A percentile compares a stretch with the other conserved stretches of the same genome.
These are phyloP conservation scores for Pichia norvegensis DNA, from an alignment of 1,139 yeast species.

Conservation along the genomic window DNA sequence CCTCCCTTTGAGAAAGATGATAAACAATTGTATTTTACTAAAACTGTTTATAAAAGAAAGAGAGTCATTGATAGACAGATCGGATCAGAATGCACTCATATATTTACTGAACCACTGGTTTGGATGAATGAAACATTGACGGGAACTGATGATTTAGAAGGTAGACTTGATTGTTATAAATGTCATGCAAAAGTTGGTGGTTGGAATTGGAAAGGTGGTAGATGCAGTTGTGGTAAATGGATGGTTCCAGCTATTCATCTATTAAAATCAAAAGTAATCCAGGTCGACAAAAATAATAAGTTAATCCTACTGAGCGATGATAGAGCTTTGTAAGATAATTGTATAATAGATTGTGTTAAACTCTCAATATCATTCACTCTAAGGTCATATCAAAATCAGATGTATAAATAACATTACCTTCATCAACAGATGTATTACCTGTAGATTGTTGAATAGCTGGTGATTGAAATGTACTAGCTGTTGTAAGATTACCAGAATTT, in stretches of 20 bases:
- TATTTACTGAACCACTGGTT: constrained; percentile 70
- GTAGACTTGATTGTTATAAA: constrained; percentile 77
- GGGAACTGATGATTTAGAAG: constrained; percentile 84
- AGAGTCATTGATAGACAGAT: constrained; percentile 47
- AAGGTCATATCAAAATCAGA: constrained; percentile 46
- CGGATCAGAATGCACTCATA: constrained; percentile 72
- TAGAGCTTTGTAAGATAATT: constrained; percentile 8
- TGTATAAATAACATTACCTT: constrained; percentile 26
- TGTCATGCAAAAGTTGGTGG: constrained; percentile 83
- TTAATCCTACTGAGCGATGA: constrained; percentile 13
- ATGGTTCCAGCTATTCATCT: constrained; percentile 86
- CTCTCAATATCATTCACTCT: constrained; percentile 27
- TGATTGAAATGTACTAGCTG: constrained; percentile 9
- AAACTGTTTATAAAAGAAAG: constrained; percentile 52
- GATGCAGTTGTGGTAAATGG: constrained; percentile 96
- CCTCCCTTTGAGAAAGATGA: constrained; percentile 51
- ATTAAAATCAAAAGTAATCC: constrained; percentile 71
- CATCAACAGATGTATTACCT: constrained; percentile 19
- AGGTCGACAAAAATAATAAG: constrained; percentile 11
- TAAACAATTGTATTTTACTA: constrained; percentile 54
- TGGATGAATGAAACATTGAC: constrained; percentile 88
- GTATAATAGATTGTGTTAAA: neutral
- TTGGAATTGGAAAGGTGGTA: constrained; percentile 89
- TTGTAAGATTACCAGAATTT: constrained; percentile 10
- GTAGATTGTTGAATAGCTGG: constrained; percentile 11